Percentiles rank a stretch among this genome's conserved stretches.
These are phyloP conservation scores for Urochloa ruziziensis DNA, from an alignment of 176 grass and related monocot genomes.

Conservation along the genomic window DNA sequence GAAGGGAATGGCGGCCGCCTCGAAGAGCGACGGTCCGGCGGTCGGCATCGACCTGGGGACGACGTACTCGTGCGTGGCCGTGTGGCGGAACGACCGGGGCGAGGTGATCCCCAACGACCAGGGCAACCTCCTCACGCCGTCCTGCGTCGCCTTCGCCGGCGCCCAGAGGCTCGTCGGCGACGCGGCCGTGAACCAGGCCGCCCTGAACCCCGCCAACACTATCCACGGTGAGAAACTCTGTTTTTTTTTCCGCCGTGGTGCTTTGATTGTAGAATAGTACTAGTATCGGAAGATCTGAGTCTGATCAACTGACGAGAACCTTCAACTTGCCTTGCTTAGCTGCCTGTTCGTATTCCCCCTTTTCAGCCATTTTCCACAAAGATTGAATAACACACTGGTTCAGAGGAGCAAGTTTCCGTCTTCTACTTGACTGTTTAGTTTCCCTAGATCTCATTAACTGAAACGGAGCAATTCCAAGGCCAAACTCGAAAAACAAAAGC, in stretches of 20 bases:
- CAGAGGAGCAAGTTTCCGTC: background rate
- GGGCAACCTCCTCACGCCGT: conserved; percentile 66
- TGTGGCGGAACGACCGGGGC: background rate
- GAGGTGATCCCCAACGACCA: conserved; percentile 47
- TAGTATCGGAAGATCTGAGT: too few relatives aligned
- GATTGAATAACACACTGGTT: background rate
- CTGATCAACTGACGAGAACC: too few relatives aligned
- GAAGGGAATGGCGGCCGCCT: too few relatives aligned
- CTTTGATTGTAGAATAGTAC: too few relatives aligned
- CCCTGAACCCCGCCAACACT: conserved; percentile 46
- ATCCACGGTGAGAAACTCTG: conserved; percentile 7
- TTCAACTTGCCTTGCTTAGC: background rate
- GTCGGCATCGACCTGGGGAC: conserved; percentile 22
- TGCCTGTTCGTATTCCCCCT: background rate
- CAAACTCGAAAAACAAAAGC: too few relatives aligned
- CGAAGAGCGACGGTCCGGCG: background rate
- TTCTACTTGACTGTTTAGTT: background rate
- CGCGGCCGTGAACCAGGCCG: conserved; percentile 56
- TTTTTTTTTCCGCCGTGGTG: background rate
- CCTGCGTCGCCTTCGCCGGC: conserved; percentile 63
- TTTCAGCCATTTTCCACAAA: too few relatives aligned
- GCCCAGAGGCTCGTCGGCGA: conserved; percentile 50
- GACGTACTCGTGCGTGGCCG: conserved; percentile 21
- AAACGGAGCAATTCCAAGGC: too few relatives aligned
- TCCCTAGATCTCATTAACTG: too few relatives aligned